Evolutionary conservation across 306 rosid genomes (phyloP).

Genomic region (Nissolia schottii): DNA sequence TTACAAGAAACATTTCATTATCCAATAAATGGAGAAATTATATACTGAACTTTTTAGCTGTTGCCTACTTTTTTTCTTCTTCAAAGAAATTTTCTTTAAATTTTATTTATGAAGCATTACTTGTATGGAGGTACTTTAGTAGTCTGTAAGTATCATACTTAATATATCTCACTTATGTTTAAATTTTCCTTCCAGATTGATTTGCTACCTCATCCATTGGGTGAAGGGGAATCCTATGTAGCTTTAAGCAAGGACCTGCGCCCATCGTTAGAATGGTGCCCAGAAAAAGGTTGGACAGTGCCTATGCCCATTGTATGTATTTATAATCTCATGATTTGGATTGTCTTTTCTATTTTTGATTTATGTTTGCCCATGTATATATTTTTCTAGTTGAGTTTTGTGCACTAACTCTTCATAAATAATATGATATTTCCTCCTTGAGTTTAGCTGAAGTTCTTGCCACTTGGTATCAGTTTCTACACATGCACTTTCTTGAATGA

Average conservation of each 20-base stretch:
- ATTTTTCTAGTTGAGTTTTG: background rate
- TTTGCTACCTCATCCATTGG: constrained; percentile 67
- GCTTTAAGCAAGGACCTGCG: constrained; percentile 67
- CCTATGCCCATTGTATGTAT: constrained; percentile 47
- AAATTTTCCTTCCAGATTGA: constrained; percentile 46
- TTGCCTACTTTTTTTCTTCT: background rate
- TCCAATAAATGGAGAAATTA: background rate
- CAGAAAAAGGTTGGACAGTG: constrained; percentile 68
- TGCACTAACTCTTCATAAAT: background rate
- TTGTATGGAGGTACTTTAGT: background rate
- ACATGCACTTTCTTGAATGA: background rate
- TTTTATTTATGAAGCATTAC: background rate
- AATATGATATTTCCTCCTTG: background rate
- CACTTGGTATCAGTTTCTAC: background rate
- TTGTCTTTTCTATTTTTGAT: background rate
- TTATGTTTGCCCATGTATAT: background rate
- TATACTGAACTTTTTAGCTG: background rate
- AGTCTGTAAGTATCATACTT: background rate
- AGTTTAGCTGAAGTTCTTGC: too few relatives aligned
- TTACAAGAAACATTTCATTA: background rate
- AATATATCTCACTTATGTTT: background rate
- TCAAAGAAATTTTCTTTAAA: background rate
- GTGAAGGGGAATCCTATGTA: constrained; percentile 65
- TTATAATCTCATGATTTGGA: constrained; percentile 4
- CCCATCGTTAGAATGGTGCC: constrained; percentile 75